These are phyloP conservation scores for Fusarium sp. DNA, from an alignment of 2,329 filamentous ascomycete genomes.

Conservation along the genomic window DNA sequence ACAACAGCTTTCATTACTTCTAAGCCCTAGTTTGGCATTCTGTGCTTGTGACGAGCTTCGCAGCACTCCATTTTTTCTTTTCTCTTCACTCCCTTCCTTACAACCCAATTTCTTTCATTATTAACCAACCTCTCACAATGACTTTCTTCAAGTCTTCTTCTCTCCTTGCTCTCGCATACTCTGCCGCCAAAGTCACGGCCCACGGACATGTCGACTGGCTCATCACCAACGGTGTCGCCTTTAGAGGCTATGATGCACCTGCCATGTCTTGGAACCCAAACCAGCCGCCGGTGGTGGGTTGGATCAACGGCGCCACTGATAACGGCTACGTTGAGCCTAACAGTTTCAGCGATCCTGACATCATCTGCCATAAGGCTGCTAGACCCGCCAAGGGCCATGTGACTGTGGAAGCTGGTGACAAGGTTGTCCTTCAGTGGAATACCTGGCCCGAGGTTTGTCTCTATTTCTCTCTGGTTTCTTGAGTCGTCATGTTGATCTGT, in stretches of 20 bases:
- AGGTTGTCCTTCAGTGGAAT: slow-evolving; percentile 54
- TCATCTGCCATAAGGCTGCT: slow-evolving; percentile 58
- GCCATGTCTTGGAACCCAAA: slow-evolving; percentile 37
- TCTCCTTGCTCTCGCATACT: not conserved
- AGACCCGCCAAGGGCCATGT: slow-evolving; percentile 51
- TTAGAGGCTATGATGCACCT: slow-evolving; percentile 36
- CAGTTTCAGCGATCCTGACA: slow-evolving; percentile 52
- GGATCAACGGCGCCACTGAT: slow-evolving; percentile 45
- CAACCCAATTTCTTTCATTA: not conserved
- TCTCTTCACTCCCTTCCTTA: not conserved
- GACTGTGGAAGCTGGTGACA: slow-evolving; percentile 52
- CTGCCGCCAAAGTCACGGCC: slow-evolving; percentile 1
- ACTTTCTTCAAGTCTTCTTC: not conserved
- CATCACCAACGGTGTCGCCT: slow-evolving; percentile 35
- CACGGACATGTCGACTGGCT: slow-evolving; percentile 43
- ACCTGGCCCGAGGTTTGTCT: slow-evolving; percentile 51
- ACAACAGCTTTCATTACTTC: not conserved
- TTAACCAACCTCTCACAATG: slow-evolving; percentile 13
- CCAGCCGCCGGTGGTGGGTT: slow-evolving; percentile 34
- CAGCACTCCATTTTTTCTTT: not conserved
- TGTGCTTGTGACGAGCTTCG: not conserved
- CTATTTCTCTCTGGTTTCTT: not conserved
- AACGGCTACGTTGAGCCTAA: slow-evolving; percentile 62
- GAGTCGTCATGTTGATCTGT: not conserved
- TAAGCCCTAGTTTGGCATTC: slow-evolving; percentile 8